Conservation (phyloP, 2,329 filamentous ascomycete species). For the Neophaeococcomyces aloes region DNA sequence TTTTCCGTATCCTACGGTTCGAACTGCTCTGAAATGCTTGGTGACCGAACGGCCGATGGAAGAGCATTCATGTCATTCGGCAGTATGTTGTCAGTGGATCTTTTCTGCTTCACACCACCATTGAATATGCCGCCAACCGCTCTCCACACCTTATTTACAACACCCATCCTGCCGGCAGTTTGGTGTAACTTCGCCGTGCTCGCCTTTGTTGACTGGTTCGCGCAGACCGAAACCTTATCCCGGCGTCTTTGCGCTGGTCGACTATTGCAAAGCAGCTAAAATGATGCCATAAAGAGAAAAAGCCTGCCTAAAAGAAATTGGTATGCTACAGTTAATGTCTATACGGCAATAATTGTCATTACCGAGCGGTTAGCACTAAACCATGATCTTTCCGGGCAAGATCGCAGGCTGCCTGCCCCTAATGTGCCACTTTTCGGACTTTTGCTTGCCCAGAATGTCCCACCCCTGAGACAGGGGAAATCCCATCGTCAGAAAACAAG, state of each 20-base stretch:
- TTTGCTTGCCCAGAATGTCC: neutral
- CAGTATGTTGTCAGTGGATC: neutral
- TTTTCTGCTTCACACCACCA: neutral
- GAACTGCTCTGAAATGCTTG: neutral
- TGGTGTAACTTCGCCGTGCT: neutral
- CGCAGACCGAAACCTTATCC: neutral
- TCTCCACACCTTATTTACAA: conserved; percentile 2
- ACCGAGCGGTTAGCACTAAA: neutral
- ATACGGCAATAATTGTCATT: neutral
- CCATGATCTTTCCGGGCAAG: neutral
- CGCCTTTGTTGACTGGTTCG: neutral
- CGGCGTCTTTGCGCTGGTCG: neutral
- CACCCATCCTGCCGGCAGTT: neutral
- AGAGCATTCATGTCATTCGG: neutral
- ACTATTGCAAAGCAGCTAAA: conserved; percentile 1
- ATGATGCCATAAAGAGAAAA: conserved; percentile 4
- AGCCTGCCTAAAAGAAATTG: conserved; percentile 5
- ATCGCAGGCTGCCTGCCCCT: conserved; percentile 1
- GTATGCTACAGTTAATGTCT: conserved; percentile 3
- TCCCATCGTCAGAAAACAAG: too few relatives aligned
- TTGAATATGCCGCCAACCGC: neutral
- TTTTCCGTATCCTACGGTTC: neutral
- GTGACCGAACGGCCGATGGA: neutral
- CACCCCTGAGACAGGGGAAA: conserved; percentile 4
- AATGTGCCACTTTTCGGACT: neutral